These are phyloP conservation scores for Populus tremula DNA, from an alignment of 345 rosid species.

Conservation along the genomic window DNA sequence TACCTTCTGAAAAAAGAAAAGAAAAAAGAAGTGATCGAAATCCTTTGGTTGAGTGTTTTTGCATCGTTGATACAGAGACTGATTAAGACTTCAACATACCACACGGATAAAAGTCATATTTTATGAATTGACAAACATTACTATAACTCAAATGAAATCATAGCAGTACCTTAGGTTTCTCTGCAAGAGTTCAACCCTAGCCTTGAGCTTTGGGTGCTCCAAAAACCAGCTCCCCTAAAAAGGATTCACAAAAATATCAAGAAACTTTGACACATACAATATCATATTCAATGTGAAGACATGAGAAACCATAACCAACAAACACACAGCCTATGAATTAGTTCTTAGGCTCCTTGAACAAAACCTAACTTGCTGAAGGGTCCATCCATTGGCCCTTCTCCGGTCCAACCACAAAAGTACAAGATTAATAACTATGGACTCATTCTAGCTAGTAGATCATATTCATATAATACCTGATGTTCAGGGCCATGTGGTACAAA, in stretches of 20 bases:
- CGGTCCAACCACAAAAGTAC: neutral
- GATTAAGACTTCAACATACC: neutral
- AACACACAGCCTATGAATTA: neutral
- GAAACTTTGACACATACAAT: neutral
- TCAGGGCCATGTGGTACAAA: conserved; percentile 26
- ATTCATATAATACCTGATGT: conserved; percentile 33
- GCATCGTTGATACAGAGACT: neutral
- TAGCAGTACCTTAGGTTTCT: conserved; percentile 44
- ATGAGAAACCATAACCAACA: neutral
- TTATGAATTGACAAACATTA: no score
- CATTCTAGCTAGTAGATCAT: neutral
- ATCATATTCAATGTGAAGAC: neutral
- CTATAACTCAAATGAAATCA: neutral
- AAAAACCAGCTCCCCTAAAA: conserved; percentile 33
- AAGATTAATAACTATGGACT: neutral
- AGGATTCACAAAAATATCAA: neutral
- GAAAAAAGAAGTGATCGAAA: neutral
- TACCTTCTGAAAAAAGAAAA: neutral
- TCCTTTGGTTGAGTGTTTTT: neutral
- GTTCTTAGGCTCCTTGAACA: neutral
- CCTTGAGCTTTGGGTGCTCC: conserved; percentile 10
- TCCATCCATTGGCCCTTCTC: no score
- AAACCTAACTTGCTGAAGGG: neutral
- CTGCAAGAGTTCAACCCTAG: conserved; percentile 14
- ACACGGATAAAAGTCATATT: neutral